phyloP scores from a whole-genome alignment of 345 rosid species.

The Eucalyptus caleyi region DNA sequence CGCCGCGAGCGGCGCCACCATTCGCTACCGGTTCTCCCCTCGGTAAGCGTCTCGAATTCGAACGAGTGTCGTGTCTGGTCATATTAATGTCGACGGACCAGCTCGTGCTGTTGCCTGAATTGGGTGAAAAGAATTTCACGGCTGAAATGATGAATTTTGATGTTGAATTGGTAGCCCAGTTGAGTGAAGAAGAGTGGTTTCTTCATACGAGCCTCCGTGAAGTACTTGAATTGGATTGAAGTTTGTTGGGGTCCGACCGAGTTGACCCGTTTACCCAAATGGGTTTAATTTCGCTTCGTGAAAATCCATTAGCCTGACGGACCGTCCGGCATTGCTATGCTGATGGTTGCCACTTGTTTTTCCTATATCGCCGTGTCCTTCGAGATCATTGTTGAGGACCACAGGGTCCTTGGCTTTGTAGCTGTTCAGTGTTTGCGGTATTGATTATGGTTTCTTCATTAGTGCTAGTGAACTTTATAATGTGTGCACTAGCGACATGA shows the following conservation, averaged over 20 bases:
- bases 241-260: background rate
- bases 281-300: background rate
- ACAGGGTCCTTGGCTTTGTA: background rate
- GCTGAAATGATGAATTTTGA: background rate
- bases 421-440: background rate
- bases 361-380: background rate
- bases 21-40: conserved; percentile 65
- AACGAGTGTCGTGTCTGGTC: background rate
- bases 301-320: background rate
- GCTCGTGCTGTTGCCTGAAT: background rate
- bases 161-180: background rate
- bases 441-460: background rate
- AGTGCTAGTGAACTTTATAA: background rate
- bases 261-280: background rate
- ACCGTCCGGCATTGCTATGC: background rate
- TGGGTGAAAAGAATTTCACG: background rate
- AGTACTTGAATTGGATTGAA: background rate
- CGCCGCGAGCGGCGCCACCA: conserved; percentile 13
- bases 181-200: background rate
- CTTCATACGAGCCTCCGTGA: background rate
- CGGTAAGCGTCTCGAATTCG: conserved; percentile 10
- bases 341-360: background rate
- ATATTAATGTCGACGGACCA: background rate
- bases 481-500: background rate
- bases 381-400: background rate